A percentile compares a stretch with the other conserved stretches of the same genome.
These are phyloP conservation scores for Elsinoe perseae DNA, from an alignment of 2,329 filamentous ascomycete species.

Conservation along the genomic window DNA sequence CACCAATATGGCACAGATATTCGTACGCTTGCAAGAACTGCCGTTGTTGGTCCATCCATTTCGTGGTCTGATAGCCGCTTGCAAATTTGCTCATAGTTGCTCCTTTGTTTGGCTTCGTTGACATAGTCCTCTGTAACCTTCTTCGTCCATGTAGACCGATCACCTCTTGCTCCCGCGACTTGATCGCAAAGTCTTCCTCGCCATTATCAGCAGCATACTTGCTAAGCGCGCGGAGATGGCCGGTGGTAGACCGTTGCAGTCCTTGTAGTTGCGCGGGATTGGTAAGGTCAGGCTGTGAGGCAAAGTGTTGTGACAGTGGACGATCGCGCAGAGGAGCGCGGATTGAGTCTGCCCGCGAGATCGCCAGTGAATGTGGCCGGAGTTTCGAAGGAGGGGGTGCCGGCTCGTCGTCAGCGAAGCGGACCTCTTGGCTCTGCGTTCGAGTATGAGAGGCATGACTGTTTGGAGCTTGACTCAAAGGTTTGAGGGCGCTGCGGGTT, in stretches of 20 bases:
- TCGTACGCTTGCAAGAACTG: conserved; percentile 96
- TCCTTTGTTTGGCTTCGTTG: conserved; percentile 44
- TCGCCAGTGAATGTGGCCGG: conserved; percentile 25
- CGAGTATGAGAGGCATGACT: conserved; percentile 13
- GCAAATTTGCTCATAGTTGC: conserved; percentile 27
- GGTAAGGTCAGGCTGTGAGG: conserved; percentile 26
- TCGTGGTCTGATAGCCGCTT: conserved; percentile 62
- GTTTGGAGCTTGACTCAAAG: conserved; percentile 19
- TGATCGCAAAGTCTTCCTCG: conserved; percentile 73
- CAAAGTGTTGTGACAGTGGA: conserved; percentile 24
- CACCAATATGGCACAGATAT: conserved; percentile 96
- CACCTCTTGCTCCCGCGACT: conserved; percentile 72
- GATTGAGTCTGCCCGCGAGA: conserved; percentile 32
- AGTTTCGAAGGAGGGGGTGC: conserved; percentile 23
- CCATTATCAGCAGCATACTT: conserved; percentile 68
- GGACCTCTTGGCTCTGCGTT: conserved; percentile 20
- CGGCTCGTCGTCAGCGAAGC: conserved; percentile 19
- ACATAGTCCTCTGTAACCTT: conserved; percentile 64
- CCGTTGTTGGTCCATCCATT: conserved; percentile 98
- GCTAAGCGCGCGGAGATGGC: conserved; percentile 79
- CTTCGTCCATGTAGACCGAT: conserved; percentile 77
- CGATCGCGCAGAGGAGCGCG: conserved; percentile 27
- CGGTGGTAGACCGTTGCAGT: conserved; percentile 80
- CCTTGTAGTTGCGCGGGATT: conserved; percentile 63
- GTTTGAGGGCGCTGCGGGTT: conserved; percentile 18